A percentile compares a stretch with the other conserved stretches of the same genome.
Evolutionary conservation across 2,329 filamentous ascomycete genomes (phyloP).

Genomic region (Epichloe brachyelytri): DNA sequence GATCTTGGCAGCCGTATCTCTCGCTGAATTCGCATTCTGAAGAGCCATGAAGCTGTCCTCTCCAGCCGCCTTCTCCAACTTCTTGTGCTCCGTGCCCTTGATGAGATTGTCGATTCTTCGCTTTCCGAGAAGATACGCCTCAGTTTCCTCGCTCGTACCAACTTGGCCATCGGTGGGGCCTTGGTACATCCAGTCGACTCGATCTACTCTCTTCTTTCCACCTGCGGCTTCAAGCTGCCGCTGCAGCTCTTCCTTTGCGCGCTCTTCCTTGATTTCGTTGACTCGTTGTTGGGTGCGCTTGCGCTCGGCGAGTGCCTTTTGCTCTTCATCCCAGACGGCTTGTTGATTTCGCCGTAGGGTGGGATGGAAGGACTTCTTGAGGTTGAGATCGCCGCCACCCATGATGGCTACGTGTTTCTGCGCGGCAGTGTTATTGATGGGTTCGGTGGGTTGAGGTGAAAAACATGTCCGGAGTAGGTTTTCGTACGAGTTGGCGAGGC

Average conservation of each 20-base stretch:
- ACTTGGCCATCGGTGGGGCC: constrained; percentile 66
- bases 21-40: constrained; percentile 57
- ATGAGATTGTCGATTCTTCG: constrained; percentile 74
- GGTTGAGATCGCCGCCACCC: constrained; percentile 88
- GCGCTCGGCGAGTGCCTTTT: constrained; percentile 85
- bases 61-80: constrained; percentile 61
- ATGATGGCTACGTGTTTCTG: constrained; percentile 39
- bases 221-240: constrained; percentile 80
- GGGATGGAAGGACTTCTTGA: constrained; percentile 94
- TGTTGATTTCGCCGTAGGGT: constrained; percentile 81
- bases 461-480: background rate
- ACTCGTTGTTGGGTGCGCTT: constrained; percentile 85
- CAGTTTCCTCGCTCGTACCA: constrained; percentile 78
- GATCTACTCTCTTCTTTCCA: constrained; percentile 63
- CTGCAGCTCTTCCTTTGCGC: constrained; percentile 83
- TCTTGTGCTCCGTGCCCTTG: constrained; percentile 67
- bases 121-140: constrained; percentile 87
- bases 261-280: constrained; percentile 89
- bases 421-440: background rate
- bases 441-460: background rate
- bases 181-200: constrained; percentile 97
- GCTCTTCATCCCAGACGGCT: constrained; percentile 81
- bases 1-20: constrained; percentile 77
- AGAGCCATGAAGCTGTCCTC: constrained; percentile 47
- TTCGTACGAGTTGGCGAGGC: background rate